These are phyloP conservation scores for Rosa rugosa DNA, from an alignment of 306 rosid species.

Conservation along the genomic window DNA sequence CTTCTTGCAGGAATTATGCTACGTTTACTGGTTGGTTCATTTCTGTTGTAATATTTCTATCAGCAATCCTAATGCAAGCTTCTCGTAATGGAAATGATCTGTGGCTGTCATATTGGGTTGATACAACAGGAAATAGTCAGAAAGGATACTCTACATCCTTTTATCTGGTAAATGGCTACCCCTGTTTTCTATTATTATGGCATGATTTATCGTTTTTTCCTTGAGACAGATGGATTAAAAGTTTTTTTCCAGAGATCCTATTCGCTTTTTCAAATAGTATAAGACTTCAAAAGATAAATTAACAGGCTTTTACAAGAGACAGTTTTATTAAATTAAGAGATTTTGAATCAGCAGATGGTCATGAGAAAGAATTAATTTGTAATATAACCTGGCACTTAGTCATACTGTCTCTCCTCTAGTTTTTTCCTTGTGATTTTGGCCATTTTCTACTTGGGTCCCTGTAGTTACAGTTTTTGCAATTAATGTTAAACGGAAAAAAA, in stretches of 20 bases:
- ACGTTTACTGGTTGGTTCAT: conserved; percentile 72
- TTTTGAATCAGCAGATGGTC: background rate
- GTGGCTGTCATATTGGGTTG: conserved; percentile 97
- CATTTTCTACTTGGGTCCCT: conserved; percentile 1
- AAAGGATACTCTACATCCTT: conserved; percentile 63
- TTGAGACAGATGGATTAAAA: background rate
- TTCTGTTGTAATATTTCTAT: conserved; percentile 59
- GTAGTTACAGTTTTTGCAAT: background rate
- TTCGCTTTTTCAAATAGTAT: background rate
- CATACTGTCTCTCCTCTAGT: background rate
- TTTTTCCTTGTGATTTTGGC: background rate
- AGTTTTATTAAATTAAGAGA: background rate
- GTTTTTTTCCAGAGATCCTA: background rate
- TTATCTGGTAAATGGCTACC: conserved; percentile 62
- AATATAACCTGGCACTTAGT: background rate
- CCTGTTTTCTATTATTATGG: conserved; percentile 2
- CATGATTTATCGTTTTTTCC: conserved; percentile 1
- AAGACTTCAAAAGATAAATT: background rate
- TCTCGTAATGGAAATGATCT: conserved; percentile 95
- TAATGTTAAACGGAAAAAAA: background rate
- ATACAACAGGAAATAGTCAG: conserved; percentile 59
- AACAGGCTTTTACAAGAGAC: background rate
- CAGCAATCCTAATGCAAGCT: conserved; percentile 94
- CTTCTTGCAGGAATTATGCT: conserved; percentile 73
- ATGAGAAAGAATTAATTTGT: background rate